phyloP scores from a whole-genome alignment of 345 rosid genomes.

The Boechera divaricarpa region DNA sequence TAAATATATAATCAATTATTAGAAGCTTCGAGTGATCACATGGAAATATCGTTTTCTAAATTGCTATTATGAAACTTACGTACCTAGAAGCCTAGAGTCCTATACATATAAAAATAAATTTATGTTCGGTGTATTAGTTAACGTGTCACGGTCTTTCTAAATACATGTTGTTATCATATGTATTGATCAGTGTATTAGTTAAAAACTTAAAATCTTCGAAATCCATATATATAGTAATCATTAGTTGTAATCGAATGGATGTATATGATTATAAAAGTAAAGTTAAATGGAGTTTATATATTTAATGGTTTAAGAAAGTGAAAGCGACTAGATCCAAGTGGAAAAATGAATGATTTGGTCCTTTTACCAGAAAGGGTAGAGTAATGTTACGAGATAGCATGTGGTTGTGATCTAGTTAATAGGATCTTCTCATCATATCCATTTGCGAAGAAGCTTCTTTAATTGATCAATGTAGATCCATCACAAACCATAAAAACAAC shows the following conservation, averaged over 20 bases:
- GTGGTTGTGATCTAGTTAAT: conserved; percentile 40
- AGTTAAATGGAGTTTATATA: background rate
- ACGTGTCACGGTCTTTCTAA: conserved; percentile 18
- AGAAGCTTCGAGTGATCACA: conserved; percentile 24
- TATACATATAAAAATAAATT: conserved; percentile 12
- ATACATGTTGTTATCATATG: background rate
- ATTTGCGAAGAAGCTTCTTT: conserved; percentile 24
- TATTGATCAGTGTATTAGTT: conserved; percentile 3
- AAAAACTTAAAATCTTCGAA: conserved; percentile 16
- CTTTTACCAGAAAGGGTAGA: conserved; percentile 1
- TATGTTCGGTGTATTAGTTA: conserved; percentile 10
- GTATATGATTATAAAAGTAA: background rate
- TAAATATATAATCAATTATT: background rate
- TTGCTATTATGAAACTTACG: conserved; percentile 11
- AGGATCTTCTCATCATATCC: conserved; percentile 39
- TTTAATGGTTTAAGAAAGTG: background rate
- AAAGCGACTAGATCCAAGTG: conserved; percentile 26
- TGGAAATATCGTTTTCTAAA: conserved; percentile 27
- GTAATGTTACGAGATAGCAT: conserved; percentile 41
- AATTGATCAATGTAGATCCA: background rate
- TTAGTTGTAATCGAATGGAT: background rate
- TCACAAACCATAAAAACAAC: background rate
- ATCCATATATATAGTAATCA: background rate
- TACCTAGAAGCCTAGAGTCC: conserved; percentile 30
- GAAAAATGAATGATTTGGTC: conserved; percentile 21